phyloP scores from a whole-genome alignment of 2,329 filamentous ascomycete genomes.

The Ophiognomonia clavigignenti-juglandacearum region DNA sequence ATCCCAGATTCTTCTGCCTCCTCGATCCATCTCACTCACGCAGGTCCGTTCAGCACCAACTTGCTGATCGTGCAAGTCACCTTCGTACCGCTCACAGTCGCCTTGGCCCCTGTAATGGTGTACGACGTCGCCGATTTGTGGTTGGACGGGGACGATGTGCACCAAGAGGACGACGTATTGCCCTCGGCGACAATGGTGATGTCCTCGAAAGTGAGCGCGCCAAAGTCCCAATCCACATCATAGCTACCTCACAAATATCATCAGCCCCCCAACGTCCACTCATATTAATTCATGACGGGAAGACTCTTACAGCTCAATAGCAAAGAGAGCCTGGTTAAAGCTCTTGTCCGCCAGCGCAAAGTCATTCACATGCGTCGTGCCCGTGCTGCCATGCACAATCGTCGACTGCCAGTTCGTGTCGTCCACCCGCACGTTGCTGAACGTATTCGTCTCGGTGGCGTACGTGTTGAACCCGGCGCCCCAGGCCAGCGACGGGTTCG shows the following conservation, averaged over 20 bases:
- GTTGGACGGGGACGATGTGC: slow-evolving; percentile 30
- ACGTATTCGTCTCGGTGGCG: slow-evolving; percentile 27
- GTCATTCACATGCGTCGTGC: slow-evolving; percentile 25
- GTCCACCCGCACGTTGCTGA: slow-evolving; percentile 24
- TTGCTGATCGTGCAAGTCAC: slow-evolving; percentile 38
- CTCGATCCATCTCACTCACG: slow-evolving; percentile 16
- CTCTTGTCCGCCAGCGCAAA: slow-evolving; percentile 28
- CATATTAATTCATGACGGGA: neutral
- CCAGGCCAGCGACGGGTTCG: slow-evolving; percentile 32
- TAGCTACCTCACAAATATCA: slow-evolving; percentile 17
- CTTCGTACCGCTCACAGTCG: slow-evolving; percentile 27
- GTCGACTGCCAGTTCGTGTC: slow-evolving; percentile 29
- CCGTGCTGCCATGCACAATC: slow-evolving; percentile 25
- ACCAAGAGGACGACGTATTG: slow-evolving; percentile 28
- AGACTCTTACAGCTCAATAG: slow-evolving; percentile 32
- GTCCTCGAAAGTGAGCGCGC: slow-evolving; percentile 33
- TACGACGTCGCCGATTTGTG: slow-evolving; percentile 32
- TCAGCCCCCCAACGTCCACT: neutral
- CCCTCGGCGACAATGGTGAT: slow-evolving; percentile 41
- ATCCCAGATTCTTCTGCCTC: too few species aligned
- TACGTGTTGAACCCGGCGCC: slow-evolving; percentile 33
- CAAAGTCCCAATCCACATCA: slow-evolving; percentile 34
- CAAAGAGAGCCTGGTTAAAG: slow-evolving; percentile 36
- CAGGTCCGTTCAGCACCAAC: slow-evolving; percentile 38
- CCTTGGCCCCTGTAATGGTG: slow-evolving; percentile 28